phyloP scores from a whole-genome alignment of 345 rosid genomes.

The Dovyalis caffra region DNA sequence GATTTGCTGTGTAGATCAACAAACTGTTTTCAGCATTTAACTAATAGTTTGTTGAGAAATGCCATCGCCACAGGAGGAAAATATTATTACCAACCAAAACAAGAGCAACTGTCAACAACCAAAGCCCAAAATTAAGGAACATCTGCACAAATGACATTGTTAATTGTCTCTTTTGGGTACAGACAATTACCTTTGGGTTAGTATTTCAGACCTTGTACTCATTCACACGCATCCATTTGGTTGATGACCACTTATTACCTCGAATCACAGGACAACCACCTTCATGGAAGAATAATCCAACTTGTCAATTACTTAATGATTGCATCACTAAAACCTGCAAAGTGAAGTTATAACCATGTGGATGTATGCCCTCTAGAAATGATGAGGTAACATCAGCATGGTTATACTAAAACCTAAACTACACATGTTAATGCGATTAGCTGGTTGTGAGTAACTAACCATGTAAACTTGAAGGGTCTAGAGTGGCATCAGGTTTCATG shows the following conservation, averaged over 20 bases:
- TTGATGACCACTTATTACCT: slow-evolving; percentile 97
- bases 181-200: slow-evolving; percentile 31
- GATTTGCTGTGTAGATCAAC: too few relatives aligned
- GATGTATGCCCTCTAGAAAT: neutral
- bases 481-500: slow-evolving; percentile 84
- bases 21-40: neutral
- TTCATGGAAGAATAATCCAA: slow-evolving; percentile 26
- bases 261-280: slow-evolving; percentile 91
- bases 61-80: neutral
- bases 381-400: neutral
- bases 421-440: neutral
- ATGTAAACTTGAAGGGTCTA: slow-evolving; percentile 82
- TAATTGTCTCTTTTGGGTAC: neutral
- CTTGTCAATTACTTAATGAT: slow-evolving; percentile 3
- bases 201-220: slow-evolving; percentile 57
- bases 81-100: neutral
- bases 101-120: neutral
- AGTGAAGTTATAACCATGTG: neutral
- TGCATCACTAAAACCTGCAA: neutral
- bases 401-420: neutral
- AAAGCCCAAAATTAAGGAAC: neutral
- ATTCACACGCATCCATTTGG: slow-evolving; percentile 86
- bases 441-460: slow-evolving; percentile 49
- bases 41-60: neutral
- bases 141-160: neutral